A percentile compares a stretch with the other conserved stretches of the same genome.
These are phyloP conservation scores for Sphenostylis stenocarpa DNA, from an alignment of 306 rosid genomes.

Conservation along the genomic window DNA sequence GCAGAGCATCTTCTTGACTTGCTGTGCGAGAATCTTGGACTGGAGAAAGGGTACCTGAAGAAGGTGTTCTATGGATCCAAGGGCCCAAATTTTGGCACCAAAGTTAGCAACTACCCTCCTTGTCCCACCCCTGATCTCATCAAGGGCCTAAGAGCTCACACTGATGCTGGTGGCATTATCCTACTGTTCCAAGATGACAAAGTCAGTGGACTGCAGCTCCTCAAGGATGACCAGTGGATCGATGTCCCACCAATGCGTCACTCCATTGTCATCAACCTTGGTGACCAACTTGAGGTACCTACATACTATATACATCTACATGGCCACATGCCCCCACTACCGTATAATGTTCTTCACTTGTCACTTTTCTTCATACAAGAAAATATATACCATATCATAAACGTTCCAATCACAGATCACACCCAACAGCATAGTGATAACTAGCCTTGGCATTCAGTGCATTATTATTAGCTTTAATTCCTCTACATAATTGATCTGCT, in stretches of 20 bases:
- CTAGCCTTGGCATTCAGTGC: background rate
- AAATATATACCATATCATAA: background rate
- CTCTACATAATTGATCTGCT: background rate
- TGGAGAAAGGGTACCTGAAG: conserved; percentile 86
- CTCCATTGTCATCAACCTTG: conserved; percentile 93
- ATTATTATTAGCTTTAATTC: background rate
- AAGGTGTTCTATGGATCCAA: conserved; percentile 74
- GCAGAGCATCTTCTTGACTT: conserved; percentile 80
- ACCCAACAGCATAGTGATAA: background rate
- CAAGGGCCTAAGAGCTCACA: conserved; percentile 94
- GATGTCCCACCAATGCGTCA: conserved; percentile 96
- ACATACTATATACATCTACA: background rate
- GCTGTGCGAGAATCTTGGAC: conserved; percentile 88
- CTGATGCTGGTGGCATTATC: conserved; percentile 97
- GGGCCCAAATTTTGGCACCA: conserved; percentile 91
- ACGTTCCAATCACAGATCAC: conserved; percentile 11
- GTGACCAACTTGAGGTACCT: conserved; percentile 96
- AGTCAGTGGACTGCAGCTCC: conserved; percentile 96
- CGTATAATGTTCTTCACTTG: background rate
- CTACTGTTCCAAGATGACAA: conserved; percentile 92
- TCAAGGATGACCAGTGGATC: conserved; percentile 82
- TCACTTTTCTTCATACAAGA: background rate
- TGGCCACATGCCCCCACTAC: conserved; percentile 12
- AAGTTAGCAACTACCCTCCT: conserved; percentile 93
- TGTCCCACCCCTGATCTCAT: conserved; percentile 94